Evolutionary conservation across 164 flowering plant genomes (phyloP).

Genomic region (Magnolia changhungtana): DNA sequence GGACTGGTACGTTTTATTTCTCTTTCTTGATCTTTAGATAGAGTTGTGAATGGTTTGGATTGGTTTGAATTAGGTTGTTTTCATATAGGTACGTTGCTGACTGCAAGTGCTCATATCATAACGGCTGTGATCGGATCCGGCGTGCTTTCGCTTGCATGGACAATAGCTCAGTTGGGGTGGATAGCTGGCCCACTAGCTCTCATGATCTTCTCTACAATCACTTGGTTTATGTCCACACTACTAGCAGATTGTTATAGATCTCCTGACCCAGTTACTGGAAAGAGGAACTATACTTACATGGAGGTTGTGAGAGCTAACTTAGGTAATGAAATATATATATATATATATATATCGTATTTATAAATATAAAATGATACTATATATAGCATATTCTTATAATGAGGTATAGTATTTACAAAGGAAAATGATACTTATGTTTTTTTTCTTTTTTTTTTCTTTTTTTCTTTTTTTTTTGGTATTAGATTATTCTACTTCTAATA

Average conservation of each 20-base stretch:
- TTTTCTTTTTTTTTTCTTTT: too few relatives aligned
- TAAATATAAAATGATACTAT: too few relatives aligned
- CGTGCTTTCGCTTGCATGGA: conserved; percentile 90
- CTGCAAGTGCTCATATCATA: conserved; percentile 96
- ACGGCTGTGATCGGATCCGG: conserved; percentile 99
- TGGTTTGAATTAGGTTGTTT: not conserved
- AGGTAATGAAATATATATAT: conserved; percentile 34
- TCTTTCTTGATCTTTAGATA: not conserved
- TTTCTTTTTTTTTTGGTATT: too few relatives aligned
- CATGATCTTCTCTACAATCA: conserved; percentile 67
- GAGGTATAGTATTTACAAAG: not conserved
- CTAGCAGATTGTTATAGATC: conserved; percentile 81
- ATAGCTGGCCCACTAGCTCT: conserved; percentile 69
- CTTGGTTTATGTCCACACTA: conserved; percentile 75
- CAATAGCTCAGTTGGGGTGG: conserved; percentile 94
- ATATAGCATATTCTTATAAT: too few relatives aligned
- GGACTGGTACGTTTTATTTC: conserved; percentile 39
- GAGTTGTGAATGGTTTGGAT: not conserved
- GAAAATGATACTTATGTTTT: not conserved
- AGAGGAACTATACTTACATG: conserved; percentile 85
- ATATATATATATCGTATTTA: too few relatives aligned
- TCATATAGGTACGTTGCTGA: conserved; percentile 65
- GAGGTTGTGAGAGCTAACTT: conserved; percentile 75
- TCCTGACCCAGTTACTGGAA: conserved; percentile 79
- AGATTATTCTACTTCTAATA: too few relatives aligned